Percentiles rank a stretch among this genome's conserved stretches.
phyloP scores from a whole-genome alignment of 352 stramenopile genomes.

The Peronospora belbahrii region DNA sequence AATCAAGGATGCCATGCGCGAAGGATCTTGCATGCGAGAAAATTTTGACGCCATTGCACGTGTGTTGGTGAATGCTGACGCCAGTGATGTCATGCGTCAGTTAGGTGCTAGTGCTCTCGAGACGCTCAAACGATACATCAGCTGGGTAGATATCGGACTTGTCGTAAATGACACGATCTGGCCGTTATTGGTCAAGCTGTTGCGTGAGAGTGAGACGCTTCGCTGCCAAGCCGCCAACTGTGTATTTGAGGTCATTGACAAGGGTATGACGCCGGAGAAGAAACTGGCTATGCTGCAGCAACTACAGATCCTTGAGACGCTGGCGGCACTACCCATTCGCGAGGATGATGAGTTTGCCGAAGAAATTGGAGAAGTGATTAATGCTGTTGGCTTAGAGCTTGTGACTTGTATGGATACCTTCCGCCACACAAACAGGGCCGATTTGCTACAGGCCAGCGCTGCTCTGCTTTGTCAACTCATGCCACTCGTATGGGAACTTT shows the following conservation, averaged over 20 bases:
- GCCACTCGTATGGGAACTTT: constrained; percentile 75
- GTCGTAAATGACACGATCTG: constrained; percentile 81
- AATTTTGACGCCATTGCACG: constrained; percentile 81
- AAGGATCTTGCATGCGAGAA: constrained; percentile 62
- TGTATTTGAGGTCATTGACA: constrained; percentile 81
- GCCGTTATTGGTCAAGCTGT: constrained; percentile 63
- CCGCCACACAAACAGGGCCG: constrained; percentile 39
- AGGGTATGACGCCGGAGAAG: constrained; percentile 80
- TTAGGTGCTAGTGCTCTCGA: constrained; percentile 66
- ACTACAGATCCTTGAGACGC: constrained; percentile 56
- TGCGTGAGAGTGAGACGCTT: constrained; percentile 47
- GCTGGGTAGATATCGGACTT: constrained; percentile 79
- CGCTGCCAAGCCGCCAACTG: constrained; percentile 72
- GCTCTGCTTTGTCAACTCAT: constrained; percentile 62
- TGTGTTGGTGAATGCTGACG: constrained; percentile 64
- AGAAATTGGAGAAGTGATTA: constrained; percentile 78
- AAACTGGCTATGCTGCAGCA: constrained; percentile 72
- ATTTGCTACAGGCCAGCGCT: constrained; percentile 46
- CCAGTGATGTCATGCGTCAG: constrained; percentile 56
- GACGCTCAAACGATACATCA: constrained; percentile 80
- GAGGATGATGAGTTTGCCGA: constrained; percentile 79
- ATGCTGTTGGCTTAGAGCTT: constrained; percentile 70
- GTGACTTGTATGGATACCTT: constrained; percentile 77
- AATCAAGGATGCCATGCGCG: constrained; percentile 85
- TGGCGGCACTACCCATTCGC: constrained; percentile 49